phyloP scores from a whole-genome alignment of 192 early-diverging fungal species.

The Globomyces pollinis-pini region DNA sequence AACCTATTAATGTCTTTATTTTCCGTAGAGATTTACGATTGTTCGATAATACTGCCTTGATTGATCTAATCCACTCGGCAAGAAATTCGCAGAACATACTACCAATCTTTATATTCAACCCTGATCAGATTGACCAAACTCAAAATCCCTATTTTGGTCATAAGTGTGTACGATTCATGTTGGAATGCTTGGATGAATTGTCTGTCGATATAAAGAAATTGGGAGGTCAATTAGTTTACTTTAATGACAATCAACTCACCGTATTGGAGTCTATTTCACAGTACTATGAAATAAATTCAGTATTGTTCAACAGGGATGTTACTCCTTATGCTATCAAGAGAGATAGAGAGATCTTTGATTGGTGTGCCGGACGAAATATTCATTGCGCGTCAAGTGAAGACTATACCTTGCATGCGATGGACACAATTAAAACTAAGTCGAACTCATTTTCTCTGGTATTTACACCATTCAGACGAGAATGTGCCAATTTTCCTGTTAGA shows the following conservation, averaged over 20 bases:
- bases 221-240: background rate
- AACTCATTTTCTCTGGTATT: background rate
- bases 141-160: conserved; percentile 2
- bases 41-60: conserved; percentile 20
- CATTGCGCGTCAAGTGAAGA: background rate
- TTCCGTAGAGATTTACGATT: conserved; percentile 22
- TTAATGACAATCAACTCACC: background rate
- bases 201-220: background rate
- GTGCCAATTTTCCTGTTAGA: background rate
- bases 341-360: background rate
- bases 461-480: background rate
- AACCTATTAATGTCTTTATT: conserved; percentile 14
- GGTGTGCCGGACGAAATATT: background rate
- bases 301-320: background rate
- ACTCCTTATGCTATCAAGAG: background rate
- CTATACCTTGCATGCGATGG: conserved; percentile 3
- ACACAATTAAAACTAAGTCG: background rate
- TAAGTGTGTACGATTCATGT: conserved; percentile 1
- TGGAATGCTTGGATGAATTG: background rate
- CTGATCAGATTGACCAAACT: conserved; percentile 4
- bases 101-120: conserved; percentile 11
- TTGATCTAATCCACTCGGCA: too few relatives aligned
- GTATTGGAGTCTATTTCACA: background rate
- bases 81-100: background rate
- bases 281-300: background rate